Conservation (phyloP, 2,329 filamentous ascomycete species). For the Monosporascus sp. region DNA sequence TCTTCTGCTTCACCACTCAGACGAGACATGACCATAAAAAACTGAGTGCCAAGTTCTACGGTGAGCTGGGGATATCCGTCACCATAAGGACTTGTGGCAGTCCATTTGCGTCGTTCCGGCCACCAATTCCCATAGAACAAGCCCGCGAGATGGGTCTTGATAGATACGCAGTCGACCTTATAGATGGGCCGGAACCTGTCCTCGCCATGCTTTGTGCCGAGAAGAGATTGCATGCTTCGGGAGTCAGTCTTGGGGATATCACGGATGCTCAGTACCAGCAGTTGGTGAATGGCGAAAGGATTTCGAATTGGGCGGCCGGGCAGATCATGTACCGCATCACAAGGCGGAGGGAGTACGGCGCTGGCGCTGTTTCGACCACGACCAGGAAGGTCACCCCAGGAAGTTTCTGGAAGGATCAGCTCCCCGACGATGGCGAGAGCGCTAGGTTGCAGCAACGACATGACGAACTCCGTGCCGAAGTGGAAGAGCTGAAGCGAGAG, state of each 20-base stretch:
- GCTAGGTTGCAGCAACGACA: conserved; percentile 52
- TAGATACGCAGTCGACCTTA: conserved; percentile 70
- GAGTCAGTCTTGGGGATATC: conserved; percentile 58
- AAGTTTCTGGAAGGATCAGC: conserved; percentile 69
- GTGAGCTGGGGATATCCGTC: conserved; percentile 61
- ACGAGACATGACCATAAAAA: conserved; percentile 68
- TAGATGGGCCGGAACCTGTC: conserved; percentile 77
- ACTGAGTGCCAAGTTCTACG: conserved; percentile 61
- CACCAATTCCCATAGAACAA: conserved; percentile 51
- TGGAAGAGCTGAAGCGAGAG: conserved; percentile 28
- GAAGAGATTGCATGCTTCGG: conserved; percentile 62
- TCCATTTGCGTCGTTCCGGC: conserved; percentile 47
- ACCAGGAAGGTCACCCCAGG: conserved; percentile 58
- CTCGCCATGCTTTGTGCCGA: conserved; percentile 83
- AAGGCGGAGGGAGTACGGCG: conserved; percentile 75
- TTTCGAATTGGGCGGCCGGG: conserved; percentile 67
- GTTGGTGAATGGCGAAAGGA: conserved; percentile 51
- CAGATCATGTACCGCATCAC: conserved; percentile 58
- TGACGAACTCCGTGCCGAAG: conserved; percentile 33
- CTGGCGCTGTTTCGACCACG: conserved; percentile 63
- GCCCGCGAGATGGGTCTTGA: conserved; percentile 62
- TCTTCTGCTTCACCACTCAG: conserved; percentile 70
- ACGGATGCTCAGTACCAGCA: conserved; percentile 61
- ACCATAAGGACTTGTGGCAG: conserved; percentile 60
- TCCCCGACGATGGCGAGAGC: conserved; percentile 64